Evolutionary conservation across 1,284 basidiomycete species (phyloP).

Genomic region (Ceratobasidium sp.): DNA sequence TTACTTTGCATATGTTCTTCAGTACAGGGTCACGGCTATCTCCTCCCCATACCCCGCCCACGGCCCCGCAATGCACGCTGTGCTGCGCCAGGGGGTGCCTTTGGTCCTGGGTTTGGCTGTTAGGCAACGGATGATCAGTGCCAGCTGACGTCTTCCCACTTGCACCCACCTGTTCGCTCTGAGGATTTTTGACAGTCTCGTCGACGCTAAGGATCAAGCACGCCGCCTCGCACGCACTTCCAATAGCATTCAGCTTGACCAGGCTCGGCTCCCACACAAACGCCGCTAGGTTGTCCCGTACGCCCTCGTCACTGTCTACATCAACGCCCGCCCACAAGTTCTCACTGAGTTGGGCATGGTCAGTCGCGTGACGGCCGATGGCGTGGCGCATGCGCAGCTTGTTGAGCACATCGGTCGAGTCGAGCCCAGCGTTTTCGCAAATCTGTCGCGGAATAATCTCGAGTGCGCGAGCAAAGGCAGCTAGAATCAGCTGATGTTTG

Average conservation of each 20-base stretch:
- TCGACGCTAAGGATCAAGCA: conserved; percentile 95
- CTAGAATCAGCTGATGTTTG: conserved; percentile 94
- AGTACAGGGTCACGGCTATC: conserved; percentile 18
- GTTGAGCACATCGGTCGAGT: conserved; percentile 97
- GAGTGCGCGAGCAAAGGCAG: conserved; percentile 96
- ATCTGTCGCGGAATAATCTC: conserved; percentile 99
- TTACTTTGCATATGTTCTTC: not conserved
- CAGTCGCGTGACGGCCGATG: conserved; percentile 63
- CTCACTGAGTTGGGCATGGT: conserved; percentile 58
- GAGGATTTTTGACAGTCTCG: conserved; percentile 93
- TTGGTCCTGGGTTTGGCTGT: conserved; percentile 81
- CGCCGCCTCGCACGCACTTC: conserved; percentile 95
- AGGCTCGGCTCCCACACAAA: conserved; percentile 99
- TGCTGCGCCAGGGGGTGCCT: conserved; percentile 85
- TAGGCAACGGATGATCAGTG: conserved; percentile 48
- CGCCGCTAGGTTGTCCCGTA: conserved; percentile 94
- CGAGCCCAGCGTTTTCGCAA: conserved; percentile 97
- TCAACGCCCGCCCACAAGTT: conserved; percentile 92
- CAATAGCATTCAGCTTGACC: conserved; percentile 95
- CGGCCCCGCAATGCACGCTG: conserved; percentile 85
- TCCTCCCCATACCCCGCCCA: conserved; percentile 68
- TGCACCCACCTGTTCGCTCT: conserved; percentile 84
- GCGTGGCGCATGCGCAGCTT: conserved; percentile 98
- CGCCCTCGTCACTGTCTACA: conserved; percentile 88
- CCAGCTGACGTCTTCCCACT: conserved; percentile 40